A percentile compares a stretch with the other conserved stretches of the same genome.
Evolutionary conservation across 805 yeast genomes (phyloP).

Genomic region (Ogataea nitratoaversa): DNA sequence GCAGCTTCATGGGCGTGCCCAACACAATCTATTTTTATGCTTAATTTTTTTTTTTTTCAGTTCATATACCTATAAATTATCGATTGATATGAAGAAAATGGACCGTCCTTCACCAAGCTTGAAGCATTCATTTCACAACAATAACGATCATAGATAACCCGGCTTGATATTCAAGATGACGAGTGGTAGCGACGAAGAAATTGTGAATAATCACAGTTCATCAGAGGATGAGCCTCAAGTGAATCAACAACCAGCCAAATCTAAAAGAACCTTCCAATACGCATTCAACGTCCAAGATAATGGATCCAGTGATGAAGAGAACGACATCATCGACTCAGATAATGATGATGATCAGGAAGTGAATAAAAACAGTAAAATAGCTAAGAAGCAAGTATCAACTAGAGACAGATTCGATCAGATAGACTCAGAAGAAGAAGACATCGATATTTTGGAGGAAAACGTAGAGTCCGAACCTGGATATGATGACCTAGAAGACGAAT

Average conservation of each 20-base stretch:
- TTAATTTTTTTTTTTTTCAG: background rate
- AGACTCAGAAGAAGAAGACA: constrained; percentile 12
- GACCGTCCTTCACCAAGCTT: no score
- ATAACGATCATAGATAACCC: no score
- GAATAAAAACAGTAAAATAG: background rate
- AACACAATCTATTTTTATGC: background rate
- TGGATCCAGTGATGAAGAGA: constrained; percentile 13
- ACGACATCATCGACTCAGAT: constrained; percentile 6
- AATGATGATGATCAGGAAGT: constrained; percentile 7
- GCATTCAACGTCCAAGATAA: constrained; percentile 7
- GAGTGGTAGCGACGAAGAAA: no score
- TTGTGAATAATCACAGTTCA: no score
- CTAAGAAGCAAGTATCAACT: constrained; percentile 4
- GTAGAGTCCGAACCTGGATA: no score
- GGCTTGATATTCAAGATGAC: no score
- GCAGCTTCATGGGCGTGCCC: no score
- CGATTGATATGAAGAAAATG: no score
- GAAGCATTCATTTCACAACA: no score
- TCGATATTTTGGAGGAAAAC: background rate
- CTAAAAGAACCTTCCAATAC: constrained; percentile 8
- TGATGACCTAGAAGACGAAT: constrained; percentile 8
- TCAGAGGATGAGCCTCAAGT: background rate
- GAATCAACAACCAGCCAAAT: background rate
- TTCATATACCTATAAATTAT: no score
- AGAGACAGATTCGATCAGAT: constrained; percentile 9